Evolutionary conservation across 164 flowering plant genomes (phyloP).

Genomic region (Stephania yunnanensis): DNA sequence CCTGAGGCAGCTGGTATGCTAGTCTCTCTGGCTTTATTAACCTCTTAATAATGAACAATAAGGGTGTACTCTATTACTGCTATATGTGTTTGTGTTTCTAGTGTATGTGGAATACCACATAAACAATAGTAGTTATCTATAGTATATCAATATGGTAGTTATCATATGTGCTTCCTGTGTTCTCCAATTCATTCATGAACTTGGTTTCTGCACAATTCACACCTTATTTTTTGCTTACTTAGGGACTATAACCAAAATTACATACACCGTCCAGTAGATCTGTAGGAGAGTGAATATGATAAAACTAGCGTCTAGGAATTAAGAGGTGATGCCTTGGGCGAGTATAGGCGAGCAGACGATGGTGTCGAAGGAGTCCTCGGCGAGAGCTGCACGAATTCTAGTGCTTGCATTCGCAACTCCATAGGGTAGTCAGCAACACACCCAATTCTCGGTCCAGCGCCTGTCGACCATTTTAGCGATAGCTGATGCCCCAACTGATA

Average conservation of each 20-base stretch:
- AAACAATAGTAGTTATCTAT: too few species aligned
- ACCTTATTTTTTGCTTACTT: neutral
- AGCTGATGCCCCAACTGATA: constrained; percentile 70
- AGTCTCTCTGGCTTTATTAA: neutral
- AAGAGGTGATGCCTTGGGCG: constrained; percentile 6
- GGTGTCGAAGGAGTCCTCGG: constrained; percentile 44
- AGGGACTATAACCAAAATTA: neutral
- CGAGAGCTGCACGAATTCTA: constrained; percentile 67
- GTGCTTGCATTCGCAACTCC: constrained; percentile 60
- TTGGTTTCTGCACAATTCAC: neutral
- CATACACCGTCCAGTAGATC: neutral
- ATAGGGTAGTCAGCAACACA: constrained; percentile 81
- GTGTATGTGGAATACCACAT: neutral
- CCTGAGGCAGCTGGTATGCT: neutral
- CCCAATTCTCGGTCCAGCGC: constrained; percentile 87
- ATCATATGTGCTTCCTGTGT: neutral
- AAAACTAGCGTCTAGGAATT: neutral
- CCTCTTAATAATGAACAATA: neutral
- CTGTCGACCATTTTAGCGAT: constrained; percentile 68
- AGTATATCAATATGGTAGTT: too few species aligned
- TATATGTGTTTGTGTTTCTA: neutral
- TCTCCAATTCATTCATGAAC: neutral
- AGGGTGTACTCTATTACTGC: neutral
- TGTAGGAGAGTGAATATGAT: neutral
- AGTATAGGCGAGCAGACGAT: constrained; percentile 12